A percentile compares a stretch with the other conserved stretches of the same genome.
phyloP scores from a whole-genome alignment of 768 basidiomycete genomes.

The Phylloporus sp. region DNA sequence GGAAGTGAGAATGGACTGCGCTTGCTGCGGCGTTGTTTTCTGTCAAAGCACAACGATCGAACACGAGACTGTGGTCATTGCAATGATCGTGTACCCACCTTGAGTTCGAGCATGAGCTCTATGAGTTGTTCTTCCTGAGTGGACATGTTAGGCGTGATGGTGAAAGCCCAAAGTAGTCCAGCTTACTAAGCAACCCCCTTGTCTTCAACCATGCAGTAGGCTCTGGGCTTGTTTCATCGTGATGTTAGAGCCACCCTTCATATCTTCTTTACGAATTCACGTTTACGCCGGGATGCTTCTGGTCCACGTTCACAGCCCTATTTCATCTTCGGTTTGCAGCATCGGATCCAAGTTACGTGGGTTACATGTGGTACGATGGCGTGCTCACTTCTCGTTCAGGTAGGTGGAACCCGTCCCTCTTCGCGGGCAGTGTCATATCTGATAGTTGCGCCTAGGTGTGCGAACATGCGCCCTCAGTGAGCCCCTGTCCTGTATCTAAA shows the following conservation, averaged over 20 bases:
- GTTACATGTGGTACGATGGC: neutral
- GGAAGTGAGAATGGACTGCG: conserved; percentile 61
- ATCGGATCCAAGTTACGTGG: neutral
- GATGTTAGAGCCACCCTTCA: neutral
- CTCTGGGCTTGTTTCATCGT: neutral
- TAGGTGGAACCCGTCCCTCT: neutral
- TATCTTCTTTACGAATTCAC: neutral
- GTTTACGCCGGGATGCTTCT: neutral
- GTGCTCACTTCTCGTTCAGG: neutral
- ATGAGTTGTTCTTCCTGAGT: conserved; percentile 63
- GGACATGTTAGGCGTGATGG: conserved; percentile 39
- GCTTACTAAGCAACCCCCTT: conserved; percentile 17
- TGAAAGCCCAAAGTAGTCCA: neutral
- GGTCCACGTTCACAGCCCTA: neutral
- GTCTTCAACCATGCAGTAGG: neutral
- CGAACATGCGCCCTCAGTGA: neutral
- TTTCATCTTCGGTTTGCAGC: neutral
- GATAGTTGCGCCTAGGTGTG: neutral
- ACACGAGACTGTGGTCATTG: neutral
- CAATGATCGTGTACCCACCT: conserved; percentile 34
- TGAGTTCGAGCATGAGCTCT: conserved; percentile 72
- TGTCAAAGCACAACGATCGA: conserved; percentile 24
- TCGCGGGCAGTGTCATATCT: neutral
- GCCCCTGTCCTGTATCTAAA: conserved; percentile 5
- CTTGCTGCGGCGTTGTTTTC: conserved; percentile 74